A percentile compares a stretch with the other conserved stretches of the same genome.
phyloP scores from a whole-genome alignment of 2,329 filamentous ascomycete species.

The Endothia cerciana region DNA sequence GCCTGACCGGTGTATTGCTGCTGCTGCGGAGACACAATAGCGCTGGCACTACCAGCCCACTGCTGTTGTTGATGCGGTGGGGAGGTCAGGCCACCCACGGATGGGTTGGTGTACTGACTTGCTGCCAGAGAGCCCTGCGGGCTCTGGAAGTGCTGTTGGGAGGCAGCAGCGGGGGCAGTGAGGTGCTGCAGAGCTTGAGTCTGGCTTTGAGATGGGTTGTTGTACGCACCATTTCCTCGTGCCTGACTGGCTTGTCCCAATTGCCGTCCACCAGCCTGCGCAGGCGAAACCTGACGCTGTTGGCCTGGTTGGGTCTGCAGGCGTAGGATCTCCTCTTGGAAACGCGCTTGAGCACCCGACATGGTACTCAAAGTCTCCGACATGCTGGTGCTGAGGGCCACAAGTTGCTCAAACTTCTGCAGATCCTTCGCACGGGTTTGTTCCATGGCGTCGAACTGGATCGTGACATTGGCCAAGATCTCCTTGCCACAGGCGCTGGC shows the following conservation, averaged over 20 bases:
- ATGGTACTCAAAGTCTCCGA: slow-evolving; percentile 72
- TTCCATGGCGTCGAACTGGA: slow-evolving; percentile 54
- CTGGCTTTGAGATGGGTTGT: slow-evolving; percentile 29
- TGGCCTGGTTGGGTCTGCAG: slow-evolving; percentile 42
- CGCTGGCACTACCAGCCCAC: slow-evolving; percentile 16
- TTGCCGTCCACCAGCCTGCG: slow-evolving; percentile 31
- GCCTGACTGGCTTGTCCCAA: slow-evolving; percentile 33
- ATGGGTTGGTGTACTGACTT: slow-evolving; percentile 25
- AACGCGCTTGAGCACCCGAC: slow-evolving; percentile 68
- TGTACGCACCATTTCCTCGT: slow-evolving; percentile 23
- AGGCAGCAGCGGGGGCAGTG: slow-evolving; percentile 5
- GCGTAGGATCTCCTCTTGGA: slow-evolving; percentile 67
- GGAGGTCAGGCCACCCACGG: slow-evolving; percentile 16
- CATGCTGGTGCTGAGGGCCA: slow-evolving; percentile 66
- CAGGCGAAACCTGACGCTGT: slow-evolving; percentile 33
- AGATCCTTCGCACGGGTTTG: slow-evolving; percentile 56
- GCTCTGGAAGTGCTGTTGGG: slow-evolving; percentile 26
- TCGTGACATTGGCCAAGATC: slow-evolving; percentile 64
- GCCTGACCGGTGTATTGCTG: slow-evolving; percentile 15
- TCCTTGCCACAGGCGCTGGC: slow-evolving; percentile 71
- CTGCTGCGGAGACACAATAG: slow-evolving; percentile 21
- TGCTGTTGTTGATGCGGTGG: slow-evolving; percentile 20
- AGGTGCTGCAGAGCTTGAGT: slow-evolving; percentile 25
- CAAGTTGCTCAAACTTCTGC: slow-evolving; percentile 74
- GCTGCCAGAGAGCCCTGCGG: slow-evolving; percentile 20